These are phyloP conservation scores for Podospora didyma DNA, from an alignment of 495 filamentous ascomycete species.

Conservation along the genomic window DNA sequence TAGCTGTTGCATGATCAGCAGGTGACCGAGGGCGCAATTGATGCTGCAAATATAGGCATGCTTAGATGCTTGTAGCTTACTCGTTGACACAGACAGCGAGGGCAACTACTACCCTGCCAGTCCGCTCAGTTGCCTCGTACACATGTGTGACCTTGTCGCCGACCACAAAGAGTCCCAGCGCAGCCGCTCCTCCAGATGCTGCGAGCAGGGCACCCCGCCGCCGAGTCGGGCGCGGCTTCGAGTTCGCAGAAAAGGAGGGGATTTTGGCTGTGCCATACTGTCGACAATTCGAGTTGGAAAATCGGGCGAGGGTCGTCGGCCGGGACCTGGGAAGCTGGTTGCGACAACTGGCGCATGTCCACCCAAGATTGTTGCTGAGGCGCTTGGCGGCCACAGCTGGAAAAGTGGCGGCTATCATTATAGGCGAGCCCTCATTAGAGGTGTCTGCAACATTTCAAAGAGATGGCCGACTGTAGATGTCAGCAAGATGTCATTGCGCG, in stretches of 20 bases:
- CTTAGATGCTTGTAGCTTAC: constrained; percentile 54
- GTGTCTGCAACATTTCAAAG: background rate
- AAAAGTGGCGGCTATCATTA: constrained; percentile 19
- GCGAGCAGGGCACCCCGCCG: constrained; percentile 23
- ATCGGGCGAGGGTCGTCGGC: constrained; percentile 19
- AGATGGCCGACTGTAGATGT: no score
- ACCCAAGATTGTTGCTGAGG: constrained; percentile 14
- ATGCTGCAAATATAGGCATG: background rate
- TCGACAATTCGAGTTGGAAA: constrained; percentile 13
- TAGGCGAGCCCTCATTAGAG: constrained; percentile 4
- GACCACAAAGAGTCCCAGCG: constrained; percentile 59
- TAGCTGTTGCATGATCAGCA: constrained; percentile 54
- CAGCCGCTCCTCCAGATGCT: constrained; percentile 46
- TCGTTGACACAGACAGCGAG: constrained; percentile 85
- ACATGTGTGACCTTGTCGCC: constrained; percentile 69
- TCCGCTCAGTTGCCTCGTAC: constrained; percentile 70
- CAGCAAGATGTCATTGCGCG: background rate
- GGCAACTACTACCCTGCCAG: constrained; percentile 71
- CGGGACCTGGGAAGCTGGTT: constrained; percentile 19
- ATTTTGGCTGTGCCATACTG: constrained; percentile 26
- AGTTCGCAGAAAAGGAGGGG: background rate
- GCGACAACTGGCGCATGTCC: constrained; percentile 44
- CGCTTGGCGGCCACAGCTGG: constrained; percentile 16
- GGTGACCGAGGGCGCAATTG: background rate
- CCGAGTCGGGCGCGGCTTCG: constrained; percentile 10